These are phyloP conservation scores for Acacia confusa DNA, from an alignment of 306 rosid genomes.

Conservation along the genomic window DNA sequence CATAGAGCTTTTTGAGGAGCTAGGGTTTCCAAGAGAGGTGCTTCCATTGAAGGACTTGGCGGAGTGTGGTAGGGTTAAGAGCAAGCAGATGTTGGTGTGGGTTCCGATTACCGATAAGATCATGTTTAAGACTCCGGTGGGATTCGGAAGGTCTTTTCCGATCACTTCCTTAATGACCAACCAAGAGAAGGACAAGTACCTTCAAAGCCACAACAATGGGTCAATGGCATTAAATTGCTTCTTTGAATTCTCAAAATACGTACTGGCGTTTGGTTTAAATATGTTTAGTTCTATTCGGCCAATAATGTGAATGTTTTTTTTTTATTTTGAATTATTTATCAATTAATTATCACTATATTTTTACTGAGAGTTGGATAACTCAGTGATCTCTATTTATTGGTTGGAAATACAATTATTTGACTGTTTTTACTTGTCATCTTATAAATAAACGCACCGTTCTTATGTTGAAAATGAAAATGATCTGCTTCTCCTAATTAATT, in stretches of 20 bases:
- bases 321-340: neutral
- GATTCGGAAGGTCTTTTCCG: slow-evolving; percentile 74
- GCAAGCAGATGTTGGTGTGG: slow-evolving; percentile 73
- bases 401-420: neutral
- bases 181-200: slow-evolving; percentile 50
- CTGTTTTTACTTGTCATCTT: neutral
- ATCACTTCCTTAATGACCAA: slow-evolving; percentile 60
- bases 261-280: neutral
- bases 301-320: neutral
- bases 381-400: neutral
- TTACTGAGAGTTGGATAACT: neutral
- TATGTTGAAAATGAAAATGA: neutral
- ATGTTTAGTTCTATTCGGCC: neutral
- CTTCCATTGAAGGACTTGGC: slow-evolving; percentile 68
- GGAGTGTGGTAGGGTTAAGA: slow-evolving; percentile 84
- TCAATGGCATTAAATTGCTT: neutral
- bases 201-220: neutral
- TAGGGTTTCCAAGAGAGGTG: slow-evolving; percentile 77
- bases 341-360: neutral
- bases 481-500: neutral
- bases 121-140: slow-evolving; percentile 64
- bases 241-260: neutral
- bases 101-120: slow-evolving; percentile 62
- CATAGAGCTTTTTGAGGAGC: slow-evolving; percentile 56
- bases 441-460: neutral